Conservation (phyloP, 306 rosid species). For the Sesbania bispinosa region DNA sequence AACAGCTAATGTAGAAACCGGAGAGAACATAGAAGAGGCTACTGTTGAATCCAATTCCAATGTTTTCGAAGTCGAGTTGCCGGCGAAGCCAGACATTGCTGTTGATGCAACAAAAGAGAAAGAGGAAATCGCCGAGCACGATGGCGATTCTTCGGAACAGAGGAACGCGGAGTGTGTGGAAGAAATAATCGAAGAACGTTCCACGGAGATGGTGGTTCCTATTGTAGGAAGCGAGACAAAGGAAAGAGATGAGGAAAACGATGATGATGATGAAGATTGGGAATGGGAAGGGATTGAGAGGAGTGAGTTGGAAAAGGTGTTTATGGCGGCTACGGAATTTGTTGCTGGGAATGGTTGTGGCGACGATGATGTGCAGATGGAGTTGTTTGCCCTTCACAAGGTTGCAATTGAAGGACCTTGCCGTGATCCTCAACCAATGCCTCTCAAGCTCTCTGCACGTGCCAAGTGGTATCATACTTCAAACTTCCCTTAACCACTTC, state of each 20-base stretch:
- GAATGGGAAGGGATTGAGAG: slow-evolving; percentile 94
- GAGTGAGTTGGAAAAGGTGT: slow-evolving; percentile 60
- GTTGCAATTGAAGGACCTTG: slow-evolving; percentile 67
- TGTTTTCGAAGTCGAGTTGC: background rate
- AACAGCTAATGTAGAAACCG: background rate
- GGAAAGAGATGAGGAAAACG: slow-evolving; percentile 21
- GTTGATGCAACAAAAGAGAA: no score
- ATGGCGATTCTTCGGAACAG: background rate
- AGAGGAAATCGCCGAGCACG: background rate
- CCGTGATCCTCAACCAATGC: slow-evolving; percentile 51
- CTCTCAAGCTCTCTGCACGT: slow-evolving; percentile 46
- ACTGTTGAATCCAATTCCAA: background rate
- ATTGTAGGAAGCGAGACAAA: no score
- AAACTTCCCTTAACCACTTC: slow-evolving; percentile 17
- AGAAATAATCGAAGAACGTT: slow-evolving; percentile 9
- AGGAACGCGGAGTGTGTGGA: slow-evolving; percentile 5
- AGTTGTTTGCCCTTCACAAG: slow-evolving; percentile 54
- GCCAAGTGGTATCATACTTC: slow-evolving; percentile 63
- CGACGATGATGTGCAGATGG: slow-evolving; percentile 35
- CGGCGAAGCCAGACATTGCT: background rate
- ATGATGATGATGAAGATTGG: slow-evolving; percentile 74
- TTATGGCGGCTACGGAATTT: slow-evolving; percentile 50
- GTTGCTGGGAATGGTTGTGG: slow-evolving; percentile 19
- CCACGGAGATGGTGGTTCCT: slow-evolving; percentile 18
- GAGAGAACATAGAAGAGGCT: background rate